Conservation (phyloP, 257 asterid species). For the Nicotiana undulata region DNA sequence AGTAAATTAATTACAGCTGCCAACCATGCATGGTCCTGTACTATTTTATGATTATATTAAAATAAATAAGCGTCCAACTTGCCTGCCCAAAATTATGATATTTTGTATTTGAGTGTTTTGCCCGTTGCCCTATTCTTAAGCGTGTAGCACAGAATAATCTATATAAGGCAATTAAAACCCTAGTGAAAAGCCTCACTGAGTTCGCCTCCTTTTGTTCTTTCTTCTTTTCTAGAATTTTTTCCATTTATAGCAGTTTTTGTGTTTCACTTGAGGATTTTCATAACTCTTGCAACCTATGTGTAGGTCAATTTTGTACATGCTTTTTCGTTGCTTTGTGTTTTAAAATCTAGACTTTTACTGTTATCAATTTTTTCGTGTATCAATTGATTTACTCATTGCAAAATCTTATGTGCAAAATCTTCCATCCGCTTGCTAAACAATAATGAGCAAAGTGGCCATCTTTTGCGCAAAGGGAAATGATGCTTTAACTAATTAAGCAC, state of each 20-base stretch:
- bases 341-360: neutral
- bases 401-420: slow-evolving; percentile 9
- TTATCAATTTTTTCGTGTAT: too few species aligned
- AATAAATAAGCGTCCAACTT: neutral
- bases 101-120: neutral
- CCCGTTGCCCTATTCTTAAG: neutral
- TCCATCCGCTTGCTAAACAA: slow-evolving; percentile 14
- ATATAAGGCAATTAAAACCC: neutral
- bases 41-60: neutral
- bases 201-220: neutral
- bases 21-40: neutral
- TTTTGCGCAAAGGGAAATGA: slow-evolving; percentile 3
- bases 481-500: neutral
- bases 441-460: slow-evolving; percentile 19
- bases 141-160: neutral
- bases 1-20: neutral
- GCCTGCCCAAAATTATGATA: neutral
- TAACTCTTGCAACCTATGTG: neutral
- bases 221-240: neutral
- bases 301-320: neutral
- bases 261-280: neutral
- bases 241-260: neutral
- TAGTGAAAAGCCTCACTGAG: neutral
- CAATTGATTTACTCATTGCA: neutral
- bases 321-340: too few species aligned